Base-by-base conservation (phyloP, 106 monocot species). In the Xerophyta viscosa region DNA sequence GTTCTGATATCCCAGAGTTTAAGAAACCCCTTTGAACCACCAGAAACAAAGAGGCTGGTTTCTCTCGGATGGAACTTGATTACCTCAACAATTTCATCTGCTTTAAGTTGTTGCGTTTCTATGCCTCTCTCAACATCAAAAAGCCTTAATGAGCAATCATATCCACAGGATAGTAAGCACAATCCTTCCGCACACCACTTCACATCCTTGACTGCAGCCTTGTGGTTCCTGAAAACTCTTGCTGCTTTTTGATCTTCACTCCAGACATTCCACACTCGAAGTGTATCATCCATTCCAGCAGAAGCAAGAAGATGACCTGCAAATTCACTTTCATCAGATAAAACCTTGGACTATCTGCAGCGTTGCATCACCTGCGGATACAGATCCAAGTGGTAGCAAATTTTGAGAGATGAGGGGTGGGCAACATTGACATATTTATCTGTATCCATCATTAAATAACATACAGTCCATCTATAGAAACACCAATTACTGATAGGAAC, bases 221-320 rank as follows among this genome's bases (percentile, higher is more conserved):
- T 68, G 37, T 96, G 96, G 66, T 73, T 29, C 21, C 27, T 82
- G 22, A 89, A 77, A 62, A 74, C 37, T 6, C 82, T 52, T 59
- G 73, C 82, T 60, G 60, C 71, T 21, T 64, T 60, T 29, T 73
- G 77, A 27, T 63, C 49, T 45, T 60, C 73, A 20, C 39, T 73
- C 96, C 96, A 86, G 18, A 85, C 81, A 45, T 89, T 98, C 89
- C 89, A 98, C 29, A 98, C 55, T 51, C 53, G 31, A 12, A 98
- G 65, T 3, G 71, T 77, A 9, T 80, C 73, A 71, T 98, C 89
- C 96, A 89, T 86, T 50, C 85, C 79, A 66, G 96, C 82, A 68
- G 96, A 98, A 75, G 96, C 96, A 71, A 98, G 96, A 69, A 98
- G 89, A 79, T 89, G 96, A 13, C 48, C 96, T 96, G 78, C 43